These are phyloP conservation scores for Melanopsichium pennsylvanicum DNA, from an alignment of 1,284 basidiomycete genomes.

Conservation along the genomic window DNA sequence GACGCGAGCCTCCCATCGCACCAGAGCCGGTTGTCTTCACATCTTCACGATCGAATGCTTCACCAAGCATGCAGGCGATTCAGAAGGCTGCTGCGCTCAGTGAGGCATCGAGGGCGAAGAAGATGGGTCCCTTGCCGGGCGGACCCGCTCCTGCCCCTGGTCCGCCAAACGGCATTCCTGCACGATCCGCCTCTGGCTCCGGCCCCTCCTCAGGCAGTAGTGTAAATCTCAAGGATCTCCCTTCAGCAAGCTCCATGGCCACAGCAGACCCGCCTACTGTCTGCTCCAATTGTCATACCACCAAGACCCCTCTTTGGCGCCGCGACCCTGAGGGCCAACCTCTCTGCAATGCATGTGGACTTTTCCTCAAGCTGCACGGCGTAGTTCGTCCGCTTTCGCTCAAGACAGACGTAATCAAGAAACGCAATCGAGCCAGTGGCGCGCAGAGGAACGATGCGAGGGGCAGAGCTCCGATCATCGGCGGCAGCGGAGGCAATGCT, in stretches of 20 bases:
- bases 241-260: constrained; percentile 46
- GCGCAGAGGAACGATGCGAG: constrained; percentile 30
- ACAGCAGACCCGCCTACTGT: constrained; percentile 71
- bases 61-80: constrained; percentile 35
- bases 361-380: constrained; percentile 84
- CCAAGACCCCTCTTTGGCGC: constrained; percentile 93
- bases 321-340: constrained; percentile 94
- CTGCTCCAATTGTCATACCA: constrained; percentile 94
- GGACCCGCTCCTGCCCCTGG: constrained; percentile 1
- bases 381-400: constrained; percentile 90
- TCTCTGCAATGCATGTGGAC: constrained; percentile 71
- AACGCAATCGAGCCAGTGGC: constrained; percentile 70
- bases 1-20: constrained; percentile 29
- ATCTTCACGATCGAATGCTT: constrained; percentile 31
- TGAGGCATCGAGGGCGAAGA: constrained; percentile 27
- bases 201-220: constrained; percentile 9
- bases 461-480: constrained; percentile 11
- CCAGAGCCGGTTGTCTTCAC: constrained; percentile 9
- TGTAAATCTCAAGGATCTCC: constrained; percentile 40
- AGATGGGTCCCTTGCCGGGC: constrained; percentile 7
- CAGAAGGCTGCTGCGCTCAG: constrained; percentile 35
- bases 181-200: constrained; percentile 12
- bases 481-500: constrained; percentile 13
- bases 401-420: constrained; percentile 98
- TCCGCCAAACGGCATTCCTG: constrained; percentile 6